These are phyloP conservation scores for Aspergillus texensis DNA, from an alignment of 2,329 filamentous ascomycete genomes.

Conservation along the genomic window DNA sequence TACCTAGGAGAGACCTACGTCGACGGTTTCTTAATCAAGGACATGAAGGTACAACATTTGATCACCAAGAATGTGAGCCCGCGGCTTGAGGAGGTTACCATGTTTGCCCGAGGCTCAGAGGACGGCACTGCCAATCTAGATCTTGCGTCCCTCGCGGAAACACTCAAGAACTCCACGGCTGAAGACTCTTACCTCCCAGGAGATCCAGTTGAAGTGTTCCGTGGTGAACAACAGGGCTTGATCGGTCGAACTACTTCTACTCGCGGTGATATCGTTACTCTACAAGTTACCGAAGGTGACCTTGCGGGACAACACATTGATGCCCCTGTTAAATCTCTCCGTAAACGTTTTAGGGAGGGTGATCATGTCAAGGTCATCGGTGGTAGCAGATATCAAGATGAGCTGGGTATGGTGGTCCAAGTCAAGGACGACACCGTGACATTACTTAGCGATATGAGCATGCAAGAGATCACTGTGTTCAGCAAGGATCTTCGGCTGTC, in stretches of 20 bases:
- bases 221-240: slow-evolving; percentile 92
- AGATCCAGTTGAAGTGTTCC: slow-evolving; percentile 94
- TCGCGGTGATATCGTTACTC: slow-evolving; percentile 86
- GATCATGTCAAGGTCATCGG: slow-evolving; percentile 99
- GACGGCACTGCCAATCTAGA: slow-evolving; percentile 95
- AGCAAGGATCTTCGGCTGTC: slow-evolving; percentile 95
- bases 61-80: slow-evolving; percentile 90
- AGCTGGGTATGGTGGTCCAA: slow-evolving; percentile 95
- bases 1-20: slow-evolving; percentile 90
- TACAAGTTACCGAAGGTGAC: slow-evolving; percentile 81
- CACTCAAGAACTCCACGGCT: slow-evolving; percentile 79
- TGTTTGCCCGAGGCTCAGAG: slow-evolving; percentile 83
- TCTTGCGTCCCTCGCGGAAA: slow-evolving; percentile 85
- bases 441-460: slow-evolving; percentile 87
- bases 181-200: slow-evolving; percentile 87
- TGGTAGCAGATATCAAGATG: slow-evolving; percentile 89
- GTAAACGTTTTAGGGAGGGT: slow-evolving; percentile 89
- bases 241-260: slow-evolving; percentile 83
- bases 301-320: slow-evolving; percentile 84
- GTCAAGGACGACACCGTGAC: slow-evolving; percentile 92
- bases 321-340: slow-evolving; percentile 85
- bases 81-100: slow-evolving; percentile 91
- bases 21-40: slow-evolving; percentile 90
- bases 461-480: slow-evolving; percentile 94
- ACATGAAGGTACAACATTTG: slow-evolving; percentile 85